Conservation (phyloP, 495 filamentous ascomycete species). For the Penicillium arizonense region DNA sequence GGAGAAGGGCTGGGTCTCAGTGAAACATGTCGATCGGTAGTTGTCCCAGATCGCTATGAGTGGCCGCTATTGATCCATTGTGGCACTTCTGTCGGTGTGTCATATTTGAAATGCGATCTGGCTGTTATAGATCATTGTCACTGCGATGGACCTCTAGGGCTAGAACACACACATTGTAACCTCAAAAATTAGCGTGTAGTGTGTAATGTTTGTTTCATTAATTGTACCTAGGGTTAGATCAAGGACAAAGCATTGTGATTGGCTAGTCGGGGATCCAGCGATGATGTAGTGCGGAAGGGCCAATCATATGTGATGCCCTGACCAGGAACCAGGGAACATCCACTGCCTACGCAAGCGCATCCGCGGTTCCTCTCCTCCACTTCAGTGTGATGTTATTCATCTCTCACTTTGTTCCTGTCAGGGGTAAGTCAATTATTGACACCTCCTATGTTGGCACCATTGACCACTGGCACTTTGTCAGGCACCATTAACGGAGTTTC, state of each 20-base stretch:
- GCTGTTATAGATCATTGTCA: neutral
- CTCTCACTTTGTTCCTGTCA: neutral
- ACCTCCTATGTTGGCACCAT: too few relatives aligned
- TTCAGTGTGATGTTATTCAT: neutral
- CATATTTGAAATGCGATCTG: neutral
- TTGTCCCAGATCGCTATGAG: neutral
- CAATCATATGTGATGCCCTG: slow-evolving; percentile 2
- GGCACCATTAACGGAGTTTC: neutral
- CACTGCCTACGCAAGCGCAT: neutral
- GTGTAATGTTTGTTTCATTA: neutral
- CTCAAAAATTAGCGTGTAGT: neutral
- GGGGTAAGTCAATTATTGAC: slow-evolving; percentile 1
- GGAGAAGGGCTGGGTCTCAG: neutral
- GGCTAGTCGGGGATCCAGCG: neutral
- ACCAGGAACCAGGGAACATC: neutral
- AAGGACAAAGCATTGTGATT: neutral
- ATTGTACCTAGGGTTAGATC: slow-evolving; percentile 3
- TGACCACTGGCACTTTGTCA: neutral
- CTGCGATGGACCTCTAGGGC: neutral
- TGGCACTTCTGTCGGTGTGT: neutral
- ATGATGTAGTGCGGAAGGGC: neutral
- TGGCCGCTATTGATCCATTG: neutral
- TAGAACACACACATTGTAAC: neutral
- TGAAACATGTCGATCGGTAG: slow-evolving; percentile 7
- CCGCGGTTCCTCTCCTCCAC: neutral